phyloP scores from a whole-genome alignment of 371 early-diverging fungal species.

The Conidiobolus incongruus region DNA sequence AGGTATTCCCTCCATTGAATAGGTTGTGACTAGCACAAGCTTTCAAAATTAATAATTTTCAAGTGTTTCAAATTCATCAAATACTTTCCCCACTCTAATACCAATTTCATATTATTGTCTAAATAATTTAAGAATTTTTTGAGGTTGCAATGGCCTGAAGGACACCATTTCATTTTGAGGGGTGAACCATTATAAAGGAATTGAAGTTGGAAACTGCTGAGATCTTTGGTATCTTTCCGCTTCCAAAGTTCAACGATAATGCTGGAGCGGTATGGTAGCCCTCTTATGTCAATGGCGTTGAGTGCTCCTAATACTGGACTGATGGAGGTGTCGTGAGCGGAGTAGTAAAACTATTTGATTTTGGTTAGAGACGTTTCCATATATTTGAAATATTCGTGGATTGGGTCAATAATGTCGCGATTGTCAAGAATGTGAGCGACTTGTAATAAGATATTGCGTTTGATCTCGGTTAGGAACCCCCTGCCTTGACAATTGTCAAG shows the following conservation, averaged over 20 bases:
- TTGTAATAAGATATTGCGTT: neutral
- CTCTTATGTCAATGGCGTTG: neutral
- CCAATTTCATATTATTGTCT: neutral
- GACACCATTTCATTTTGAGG: neutral
- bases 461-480: neutral
- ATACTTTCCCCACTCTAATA: too few relatives aligned
- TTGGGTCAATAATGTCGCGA: neutral
- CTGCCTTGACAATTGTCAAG: neutral
- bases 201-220: neutral
- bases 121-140: neutral
- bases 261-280: neutral
- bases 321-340: neutral
- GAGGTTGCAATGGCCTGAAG: neutral
- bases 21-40: too few relatives aligned
- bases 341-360: neutral
- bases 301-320: neutral
- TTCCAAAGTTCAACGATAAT: neutral
- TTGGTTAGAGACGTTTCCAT: neutral
- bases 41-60: too few relatives aligned
- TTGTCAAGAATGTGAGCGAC: neutral
- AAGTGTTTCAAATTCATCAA: too few relatives aligned
- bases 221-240: neutral
- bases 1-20: too few relatives aligned
- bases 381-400: neutral
- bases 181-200: neutral